A percentile compares a stretch with the other conserved stretches of the same genome.
These are phyloP conservation scores for Peronosclerospora sorghi DNA, from an alignment of 352 stramenopile genomes.

Conservation along the genomic window DNA sequence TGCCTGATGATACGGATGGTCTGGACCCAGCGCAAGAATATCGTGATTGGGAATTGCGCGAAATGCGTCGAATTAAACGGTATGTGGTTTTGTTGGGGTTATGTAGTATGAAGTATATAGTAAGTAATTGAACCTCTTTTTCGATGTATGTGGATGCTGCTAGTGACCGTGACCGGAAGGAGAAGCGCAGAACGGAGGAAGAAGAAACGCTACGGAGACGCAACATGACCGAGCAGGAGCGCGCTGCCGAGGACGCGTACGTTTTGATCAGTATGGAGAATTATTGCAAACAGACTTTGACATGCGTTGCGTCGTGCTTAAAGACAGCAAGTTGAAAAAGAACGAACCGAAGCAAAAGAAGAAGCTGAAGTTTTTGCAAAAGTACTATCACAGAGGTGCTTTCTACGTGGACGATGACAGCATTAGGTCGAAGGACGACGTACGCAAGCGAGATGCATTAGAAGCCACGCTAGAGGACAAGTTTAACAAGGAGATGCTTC, in stretches of 20 bases:
- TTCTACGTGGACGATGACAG: slow-evolving; percentile 97
- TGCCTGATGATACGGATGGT: slow-evolving; percentile 85
- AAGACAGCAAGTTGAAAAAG: slow-evolving; percentile 65
- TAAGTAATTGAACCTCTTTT: slow-evolving; percentile 3
- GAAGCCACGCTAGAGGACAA: slow-evolving; percentile 89
- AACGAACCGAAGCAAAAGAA: slow-evolving; percentile 70
- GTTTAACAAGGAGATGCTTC: slow-evolving; percentile 89
- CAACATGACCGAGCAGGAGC: slow-evolving; percentile 95
- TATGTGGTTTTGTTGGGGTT: slow-evolving; percentile 9
- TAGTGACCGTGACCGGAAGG: slow-evolving; percentile 75
- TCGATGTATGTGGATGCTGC: slow-evolving; percentile 1
- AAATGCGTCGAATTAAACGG: slow-evolving; percentile 88
- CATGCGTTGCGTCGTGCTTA: background rate
- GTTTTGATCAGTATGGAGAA: slow-evolving; percentile 7
- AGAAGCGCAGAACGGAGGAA: slow-evolving; percentile 71
- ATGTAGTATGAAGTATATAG: background rate
- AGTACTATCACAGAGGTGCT: slow-evolving; percentile 97
- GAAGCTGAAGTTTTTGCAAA: slow-evolving; percentile 93
- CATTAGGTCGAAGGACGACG: slow-evolving; percentile 79
- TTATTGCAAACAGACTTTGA: background rate
- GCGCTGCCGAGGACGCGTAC: slow-evolving; percentile 84
- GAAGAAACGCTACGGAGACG: slow-evolving; percentile 79
- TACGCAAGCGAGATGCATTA: slow-evolving; percentile 84
- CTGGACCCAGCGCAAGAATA: slow-evolving; percentile 87
- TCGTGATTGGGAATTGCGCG: slow-evolving; percentile 88